phyloP scores from a whole-genome alignment of 2,329 filamentous ascomycete species.

The Colletotrichum sojae region DNA sequence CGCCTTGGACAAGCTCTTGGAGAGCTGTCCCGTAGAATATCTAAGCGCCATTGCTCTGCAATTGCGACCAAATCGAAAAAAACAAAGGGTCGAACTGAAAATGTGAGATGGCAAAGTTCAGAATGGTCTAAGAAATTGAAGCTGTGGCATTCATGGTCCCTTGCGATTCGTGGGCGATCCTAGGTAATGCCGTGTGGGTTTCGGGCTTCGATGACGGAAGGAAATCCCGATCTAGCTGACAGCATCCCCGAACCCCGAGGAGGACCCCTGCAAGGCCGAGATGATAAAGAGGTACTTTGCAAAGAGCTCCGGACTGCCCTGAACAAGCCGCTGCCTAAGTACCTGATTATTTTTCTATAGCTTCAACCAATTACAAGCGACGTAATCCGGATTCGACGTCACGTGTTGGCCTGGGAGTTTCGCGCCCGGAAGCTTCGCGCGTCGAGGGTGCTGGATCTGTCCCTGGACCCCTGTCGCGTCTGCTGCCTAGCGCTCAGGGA shows the following conservation, averaged over 20 bases:
- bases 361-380: constrained; percentile 23
- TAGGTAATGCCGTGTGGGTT: constrained; percentile 19
- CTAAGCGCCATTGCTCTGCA: constrained; percentile 55
- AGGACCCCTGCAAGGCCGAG: constrained; percentile 26
- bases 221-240: constrained; percentile 37
- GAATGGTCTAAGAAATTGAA: constrained; percentile 21
- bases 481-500: constrained; percentile 34
- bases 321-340: not conserved
- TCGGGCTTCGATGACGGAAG: constrained; percentile 39
- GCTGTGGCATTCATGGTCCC: constrained; percentile 31
- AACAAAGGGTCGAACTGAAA: not conserved
- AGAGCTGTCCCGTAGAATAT: constrained; percentile 55
- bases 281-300: constrained; percentile 12
- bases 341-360: not conserved
- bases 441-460: not conserved
- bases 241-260: constrained; percentile 21
- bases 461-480: constrained; percentile 26
- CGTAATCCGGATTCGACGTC: constrained; percentile 28
- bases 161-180: constrained; percentile 23
- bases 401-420: constrained; percentile 36
- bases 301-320: fast-evolving
- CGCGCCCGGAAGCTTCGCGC: constrained; percentile 13
- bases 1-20: constrained; percentile 46
- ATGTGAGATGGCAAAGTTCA: not conserved
- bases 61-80: not conserved